Conservation (phyloP, 192 early-diverging fungal species). For the Phycomyces blakesleeanus region DNA sequence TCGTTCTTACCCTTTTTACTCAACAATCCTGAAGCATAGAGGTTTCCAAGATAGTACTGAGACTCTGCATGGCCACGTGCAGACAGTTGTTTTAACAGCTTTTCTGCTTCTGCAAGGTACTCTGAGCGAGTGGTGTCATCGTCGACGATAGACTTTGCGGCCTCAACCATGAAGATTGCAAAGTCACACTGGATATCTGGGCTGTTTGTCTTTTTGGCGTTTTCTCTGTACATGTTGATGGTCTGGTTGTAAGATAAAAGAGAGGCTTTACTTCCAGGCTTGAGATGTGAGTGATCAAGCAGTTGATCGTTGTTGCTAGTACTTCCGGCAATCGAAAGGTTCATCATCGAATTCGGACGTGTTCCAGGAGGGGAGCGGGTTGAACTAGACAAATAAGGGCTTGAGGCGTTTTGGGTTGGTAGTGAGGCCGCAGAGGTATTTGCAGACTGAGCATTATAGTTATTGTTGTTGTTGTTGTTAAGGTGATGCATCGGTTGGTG, state of each 20-base stretch:
- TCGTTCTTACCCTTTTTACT: constrained; percentile 59
- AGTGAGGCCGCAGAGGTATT: constrained; percentile 17
- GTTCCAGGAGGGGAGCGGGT: constrained; percentile 23
- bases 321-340: constrained; percentile 20
- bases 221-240: constrained; percentile 57
- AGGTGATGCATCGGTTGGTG: not conserved
- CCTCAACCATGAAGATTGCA: constrained; percentile 63
- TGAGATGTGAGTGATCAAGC: constrained; percentile 55
- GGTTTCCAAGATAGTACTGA: constrained; percentile 67
- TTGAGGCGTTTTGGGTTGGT: constrained; percentile 3
- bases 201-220: constrained; percentile 64
- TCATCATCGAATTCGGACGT: constrained; percentile 24
- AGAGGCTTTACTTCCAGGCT: constrained; percentile 54
- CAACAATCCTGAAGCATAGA: constrained; percentile 63
- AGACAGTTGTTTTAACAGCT: constrained; percentile 56
- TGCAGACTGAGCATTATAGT: not conserved
- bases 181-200: constrained; percentile 63
- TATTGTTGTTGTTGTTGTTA: not conserved
- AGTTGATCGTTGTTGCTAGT: constrained; percentile 21
- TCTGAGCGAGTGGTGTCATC: constrained; percentile 46
- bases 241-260: constrained; percentile 52
- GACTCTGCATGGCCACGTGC: constrained; percentile 60
- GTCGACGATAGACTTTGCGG: constrained; percentile 39
- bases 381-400: constrained; percentile 2
- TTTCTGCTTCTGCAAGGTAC: constrained; percentile 66